Evolutionary conservation across 805 yeast species (phyloP), one percentile per base, ranked within the genome.

Genomic region (Wickerhamomyces pijperi): DNA sequence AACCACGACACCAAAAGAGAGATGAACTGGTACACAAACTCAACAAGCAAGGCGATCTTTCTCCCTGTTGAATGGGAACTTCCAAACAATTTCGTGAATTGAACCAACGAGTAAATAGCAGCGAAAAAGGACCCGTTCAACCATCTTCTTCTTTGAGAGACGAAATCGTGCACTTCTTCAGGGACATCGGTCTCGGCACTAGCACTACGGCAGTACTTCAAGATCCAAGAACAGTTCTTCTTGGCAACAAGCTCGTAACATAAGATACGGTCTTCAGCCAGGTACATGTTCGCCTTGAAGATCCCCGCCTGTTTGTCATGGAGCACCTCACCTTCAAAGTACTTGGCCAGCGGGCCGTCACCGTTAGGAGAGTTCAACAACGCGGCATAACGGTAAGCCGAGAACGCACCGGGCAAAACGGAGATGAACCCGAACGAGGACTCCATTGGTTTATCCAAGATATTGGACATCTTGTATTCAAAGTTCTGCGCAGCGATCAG

Each of bases 171-270:
- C 28, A 90, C 71, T 28, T 74, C 67, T 48, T 83, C 94, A 6
- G 97, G 97, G 35, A 88, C 97, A 70, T 92, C 97, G 3, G 97
- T 92, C 47, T 84, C 87, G 1, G 97, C 97, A 46, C 75, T 75
- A 4, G 97, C 95, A 40, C 79, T 73, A 54, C 82, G 82, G 50
- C 90, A 95, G 53, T 87, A 90, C 50, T 79, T 76, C 49, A 92
- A 70, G 17, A 83, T 63, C 84, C 95, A 90, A 44, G 76, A 69
- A 45, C 78, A 70, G 36, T 72, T 61, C 42, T 67, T 68, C 54
- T 90, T 90, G 2, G 96, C 92, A n/a, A 90, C 94, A 38, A 90
- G 68, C 61, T 90, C 97, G 64, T 85, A 90, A 70, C 97, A 92
- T 49, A 90, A 65, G 40, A 90, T 86, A 60, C 97, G 75, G 61